These are phyloP conservation scores for Podospora fimiseda DNA, from an alignment of 495 filamentous ascomycete genomes.

Conservation along the genomic window DNA sequence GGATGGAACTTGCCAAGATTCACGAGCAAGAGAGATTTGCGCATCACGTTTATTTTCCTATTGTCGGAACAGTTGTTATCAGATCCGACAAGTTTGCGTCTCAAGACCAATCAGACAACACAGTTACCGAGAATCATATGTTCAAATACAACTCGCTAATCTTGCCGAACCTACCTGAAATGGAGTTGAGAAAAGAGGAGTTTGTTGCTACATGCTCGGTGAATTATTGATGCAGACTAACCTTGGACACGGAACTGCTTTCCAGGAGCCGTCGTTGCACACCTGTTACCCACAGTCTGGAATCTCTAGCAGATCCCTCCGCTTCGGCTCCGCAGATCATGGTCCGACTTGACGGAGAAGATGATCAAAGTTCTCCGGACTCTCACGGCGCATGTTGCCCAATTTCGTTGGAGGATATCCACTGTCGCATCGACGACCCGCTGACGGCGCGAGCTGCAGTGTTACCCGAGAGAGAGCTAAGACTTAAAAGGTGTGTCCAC, in stretches of 20 bases:
- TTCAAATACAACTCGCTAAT: not conserved
- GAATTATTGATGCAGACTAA: no score
- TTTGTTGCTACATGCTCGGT: no score
- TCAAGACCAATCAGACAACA: not conserved
- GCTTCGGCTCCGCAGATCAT: not conserved
- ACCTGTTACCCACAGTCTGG: not conserved
- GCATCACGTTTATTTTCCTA: not conserved
- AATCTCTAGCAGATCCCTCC: not conserved
- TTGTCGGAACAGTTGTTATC: no score
- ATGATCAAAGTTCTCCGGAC: conserved; percentile 3
- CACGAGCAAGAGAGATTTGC: not conserved
- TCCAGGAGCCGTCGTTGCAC: not conserved
- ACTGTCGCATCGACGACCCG: conserved; percentile 1
- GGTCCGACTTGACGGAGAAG: conserved; percentile 5
- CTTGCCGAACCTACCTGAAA: not conserved
- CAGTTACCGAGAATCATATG: not conserved
- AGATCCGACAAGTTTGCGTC: no score
- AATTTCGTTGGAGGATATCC: conserved; percentile 11
- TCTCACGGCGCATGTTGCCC: conserved; percentile 4
- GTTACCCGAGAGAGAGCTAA: not conserved
- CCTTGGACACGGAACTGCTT: not conserved
- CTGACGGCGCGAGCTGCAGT: conserved; percentile 10
- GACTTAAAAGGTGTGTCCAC: no score
- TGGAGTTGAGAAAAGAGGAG: not conserved
- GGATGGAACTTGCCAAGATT: not conserved